phyloP scores from a whole-genome alignment of 176 grass and related monocot genomes.

The Hsuehochloa calcarea region DNA sequence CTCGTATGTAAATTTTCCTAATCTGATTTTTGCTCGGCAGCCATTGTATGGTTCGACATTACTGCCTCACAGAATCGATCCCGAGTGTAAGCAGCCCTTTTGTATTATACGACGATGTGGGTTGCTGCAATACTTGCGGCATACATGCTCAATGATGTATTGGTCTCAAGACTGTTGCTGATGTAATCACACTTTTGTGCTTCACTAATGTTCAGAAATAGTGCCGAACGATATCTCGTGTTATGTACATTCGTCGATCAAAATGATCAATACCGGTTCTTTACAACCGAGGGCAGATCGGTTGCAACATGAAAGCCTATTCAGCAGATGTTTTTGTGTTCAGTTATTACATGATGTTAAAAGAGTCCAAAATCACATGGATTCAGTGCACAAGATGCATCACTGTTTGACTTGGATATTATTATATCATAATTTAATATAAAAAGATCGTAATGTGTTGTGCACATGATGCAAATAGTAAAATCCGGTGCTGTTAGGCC shows the following conservation, averaged over 20 bases:
- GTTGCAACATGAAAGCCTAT: not conserved
- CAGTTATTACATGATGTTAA: not conserved
- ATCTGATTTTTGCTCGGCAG: not conserved
- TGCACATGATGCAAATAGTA: too few species aligned
- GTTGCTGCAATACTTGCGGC: constrained; percentile 16
- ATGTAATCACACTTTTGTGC: constrained; percentile 27
- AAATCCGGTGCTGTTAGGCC: too few species aligned
- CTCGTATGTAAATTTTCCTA: constrained; percentile 36
- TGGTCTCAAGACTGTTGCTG: constrained; percentile 3
- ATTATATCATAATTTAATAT: not conserved
- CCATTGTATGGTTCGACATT: not conserved
- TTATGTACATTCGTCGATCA: not conserved
- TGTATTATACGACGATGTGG: constrained; percentile 28
- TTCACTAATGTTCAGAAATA: not conserved
- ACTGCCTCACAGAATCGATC: not conserved
- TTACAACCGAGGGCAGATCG: not conserved
- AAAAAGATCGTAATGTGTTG: not conserved
- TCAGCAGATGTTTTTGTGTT: not conserved
- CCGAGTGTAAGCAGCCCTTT: constrained; percentile 25
- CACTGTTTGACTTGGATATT: not conserved
- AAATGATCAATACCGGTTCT: not conserved
- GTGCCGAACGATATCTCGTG: not conserved
- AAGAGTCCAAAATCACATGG: not conserved
- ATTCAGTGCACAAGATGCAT: not conserved
- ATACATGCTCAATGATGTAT: not conserved